These are phyloP conservation scores for Jackrogersella minutella DNA, from an alignment of 495 filamentous ascomycete genomes.

Conservation along the genomic window DNA sequence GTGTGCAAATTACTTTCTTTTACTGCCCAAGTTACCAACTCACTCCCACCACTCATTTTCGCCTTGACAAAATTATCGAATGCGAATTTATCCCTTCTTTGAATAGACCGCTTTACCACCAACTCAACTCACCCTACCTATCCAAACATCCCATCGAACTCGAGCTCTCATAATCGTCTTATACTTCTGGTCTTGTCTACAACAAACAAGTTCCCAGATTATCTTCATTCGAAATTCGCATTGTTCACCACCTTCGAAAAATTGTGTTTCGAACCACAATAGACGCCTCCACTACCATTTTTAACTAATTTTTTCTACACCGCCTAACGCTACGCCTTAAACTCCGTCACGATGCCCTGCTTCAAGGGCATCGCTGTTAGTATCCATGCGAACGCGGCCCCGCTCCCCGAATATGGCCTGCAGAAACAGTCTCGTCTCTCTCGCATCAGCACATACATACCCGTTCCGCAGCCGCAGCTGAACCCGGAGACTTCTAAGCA, in stretches of 20 bases:
- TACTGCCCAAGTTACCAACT: conserved; percentile 15
- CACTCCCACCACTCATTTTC: conserved; percentile 14
- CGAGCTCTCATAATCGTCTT: conserved; percentile 6
- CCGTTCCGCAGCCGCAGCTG: conserved; percentile 86
- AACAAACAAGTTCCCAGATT: conserved; percentile 7
- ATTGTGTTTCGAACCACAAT: conserved; percentile 11
- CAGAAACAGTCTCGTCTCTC: conserved; percentile 90
- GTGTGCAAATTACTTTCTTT: conserved; percentile 30
- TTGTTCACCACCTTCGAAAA: conserved; percentile 11
- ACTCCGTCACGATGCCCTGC: conserved; percentile 78
- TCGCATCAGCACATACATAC: conserved; percentile 96
- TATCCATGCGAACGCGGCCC: conserved; percentile 89
- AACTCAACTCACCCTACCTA: not conserved
- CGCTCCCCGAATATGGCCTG: conserved; percentile 90
- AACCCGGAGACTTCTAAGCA: conserved; percentile 72
- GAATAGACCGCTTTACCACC: conserved; percentile 3
- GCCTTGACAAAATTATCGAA: conserved; percentile 4
- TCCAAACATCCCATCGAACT: conserved; percentile 1
- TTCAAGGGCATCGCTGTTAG: conserved; percentile 97
- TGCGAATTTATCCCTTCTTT: not conserved
- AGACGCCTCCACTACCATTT: conserved; percentile 3
- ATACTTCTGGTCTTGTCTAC: conserved; percentile 16
- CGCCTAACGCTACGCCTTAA: conserved; percentile 13
- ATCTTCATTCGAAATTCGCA: conserved; percentile 9
- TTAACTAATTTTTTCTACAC: not conserved